Evolutionary conservation across 2,329 filamentous ascomycete species (phyloP).

Genomic region (Dactylellina drechsleri): DNA sequence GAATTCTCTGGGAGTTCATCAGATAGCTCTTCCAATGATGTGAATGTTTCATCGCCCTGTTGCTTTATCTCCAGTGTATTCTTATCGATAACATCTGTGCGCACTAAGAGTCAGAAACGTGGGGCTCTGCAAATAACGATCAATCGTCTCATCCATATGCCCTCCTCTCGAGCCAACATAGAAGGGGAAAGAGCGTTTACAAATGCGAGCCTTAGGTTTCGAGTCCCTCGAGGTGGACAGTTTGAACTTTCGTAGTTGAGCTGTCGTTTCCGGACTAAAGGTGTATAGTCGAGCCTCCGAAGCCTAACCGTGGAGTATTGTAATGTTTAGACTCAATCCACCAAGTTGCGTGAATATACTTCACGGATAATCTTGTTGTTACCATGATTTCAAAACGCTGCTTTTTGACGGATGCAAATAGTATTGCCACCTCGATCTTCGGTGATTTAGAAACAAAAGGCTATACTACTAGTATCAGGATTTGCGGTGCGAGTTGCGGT

Average conservation of each 20-base stretch:
- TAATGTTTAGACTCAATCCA: constrained; percentile 52
- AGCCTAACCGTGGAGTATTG: constrained; percentile 62
- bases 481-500: too few species aligned
- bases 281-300: constrained; percentile 92
- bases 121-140: too few species aligned
- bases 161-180: neutral
- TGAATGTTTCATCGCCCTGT: constrained; percentile 83
- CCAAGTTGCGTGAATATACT: constrained; percentile 55
- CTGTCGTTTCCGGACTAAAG: constrained; percentile 89
- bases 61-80: constrained; percentile 88
- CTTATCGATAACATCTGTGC: constrained; percentile 85
- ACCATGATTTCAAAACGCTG: constrained; percentile 4
- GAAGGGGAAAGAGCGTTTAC: constrained; percentile 68
- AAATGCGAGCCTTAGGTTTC: constrained; percentile 89
- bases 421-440: too few species aligned
- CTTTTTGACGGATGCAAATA: neutral
- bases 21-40: constrained; percentile 78
- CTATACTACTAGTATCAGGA: too few species aligned
- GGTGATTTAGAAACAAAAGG: too few species aligned
- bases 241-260: constrained; percentile 92
- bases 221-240: constrained; percentile 87
- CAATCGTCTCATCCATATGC: neutral
- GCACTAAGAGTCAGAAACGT: constrained; percentile 17
- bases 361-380: constrained; percentile 18
- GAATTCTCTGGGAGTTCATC: constrained; percentile 94